Conservation (phyloP, 768 basidiomycete species). For the Dioszegia aurantiaca region DNA sequence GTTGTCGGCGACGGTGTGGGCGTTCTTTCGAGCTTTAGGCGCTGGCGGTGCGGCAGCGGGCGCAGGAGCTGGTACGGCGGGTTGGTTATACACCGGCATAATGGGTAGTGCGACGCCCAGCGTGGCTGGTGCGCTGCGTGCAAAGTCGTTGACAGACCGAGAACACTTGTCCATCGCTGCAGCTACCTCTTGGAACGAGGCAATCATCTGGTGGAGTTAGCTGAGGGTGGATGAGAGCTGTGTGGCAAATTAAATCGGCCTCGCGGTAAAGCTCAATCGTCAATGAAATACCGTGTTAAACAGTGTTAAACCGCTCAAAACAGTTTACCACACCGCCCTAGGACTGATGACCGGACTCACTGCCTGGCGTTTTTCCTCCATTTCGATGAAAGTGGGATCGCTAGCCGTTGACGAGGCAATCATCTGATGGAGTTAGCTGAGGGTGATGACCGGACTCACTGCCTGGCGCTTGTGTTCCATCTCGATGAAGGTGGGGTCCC, state of each 20-base stretch:
- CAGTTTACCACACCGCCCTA: too few relatives aligned
- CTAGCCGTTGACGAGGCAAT: not conserved
- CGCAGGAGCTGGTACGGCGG: constrained; percentile 9
- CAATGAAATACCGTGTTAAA: too few relatives aligned
- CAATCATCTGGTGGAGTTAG: constrained; percentile 47
- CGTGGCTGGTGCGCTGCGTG: constrained; percentile 27
- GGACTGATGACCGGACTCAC: constrained; percentile 31
- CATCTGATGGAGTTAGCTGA: constrained; percentile 9
- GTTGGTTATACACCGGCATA: constrained; percentile 2
- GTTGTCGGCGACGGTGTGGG: constrained; percentile 4
- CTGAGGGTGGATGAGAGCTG: too few relatives aligned
- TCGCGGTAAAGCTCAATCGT: too few relatives aligned
- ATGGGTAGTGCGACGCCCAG: constrained; percentile 17
- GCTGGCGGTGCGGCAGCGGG: not conserved
- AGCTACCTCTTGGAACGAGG: constrained; percentile 43
- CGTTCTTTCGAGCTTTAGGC: not conserved
- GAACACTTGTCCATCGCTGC: constrained; percentile 45
- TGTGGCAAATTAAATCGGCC: too few relatives aligned
- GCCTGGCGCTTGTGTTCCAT: constrained; percentile 48
- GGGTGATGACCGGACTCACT: constrained; percentile 25
- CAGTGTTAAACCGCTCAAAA: too few relatives aligned
- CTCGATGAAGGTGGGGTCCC: constrained; percentile 28
- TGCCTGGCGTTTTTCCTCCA: constrained; percentile 47
- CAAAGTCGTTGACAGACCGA: constrained; percentile 42
- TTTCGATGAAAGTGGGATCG: constrained; percentile 31